Conservation (phyloP, 2,329 filamentous ascomycete genomes). For the Podosphaera leucotricha region DNA sequence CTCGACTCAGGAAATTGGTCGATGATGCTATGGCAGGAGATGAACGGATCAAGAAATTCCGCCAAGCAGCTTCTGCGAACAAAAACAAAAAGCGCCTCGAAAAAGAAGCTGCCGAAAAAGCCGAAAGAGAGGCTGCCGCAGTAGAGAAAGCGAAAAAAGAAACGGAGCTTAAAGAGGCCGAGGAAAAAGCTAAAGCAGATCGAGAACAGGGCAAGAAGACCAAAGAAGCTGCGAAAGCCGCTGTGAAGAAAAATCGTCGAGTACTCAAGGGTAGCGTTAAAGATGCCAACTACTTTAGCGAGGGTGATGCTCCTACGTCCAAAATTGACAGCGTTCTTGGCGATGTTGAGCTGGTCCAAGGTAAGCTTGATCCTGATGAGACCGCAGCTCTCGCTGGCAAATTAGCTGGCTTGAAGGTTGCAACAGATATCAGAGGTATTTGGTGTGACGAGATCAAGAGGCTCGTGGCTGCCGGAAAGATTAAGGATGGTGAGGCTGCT, state of each 20-base stretch:
- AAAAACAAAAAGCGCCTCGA: constrained; percentile 93
- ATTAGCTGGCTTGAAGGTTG: constrained; percentile 56
- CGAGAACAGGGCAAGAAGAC: constrained; percentile 79
- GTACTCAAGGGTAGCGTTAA: constrained; percentile 83
- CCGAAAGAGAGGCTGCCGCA: constrained; percentile 61
- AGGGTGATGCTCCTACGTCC: constrained; percentile 44
- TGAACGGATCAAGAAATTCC: constrained; percentile 95
- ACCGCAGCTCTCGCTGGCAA: constrained; percentile 62
- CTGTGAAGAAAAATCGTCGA: constrained; percentile 99
- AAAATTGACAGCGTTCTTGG: constrained; percentile 64
- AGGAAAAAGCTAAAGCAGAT: constrained; percentile 64
- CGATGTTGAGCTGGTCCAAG: constrained; percentile 70
- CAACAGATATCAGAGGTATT: constrained; percentile 62
- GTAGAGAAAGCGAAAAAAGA: constrained; percentile 69
- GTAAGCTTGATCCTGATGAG: constrained; percentile 78
- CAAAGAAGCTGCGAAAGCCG: constrained; percentile 96
- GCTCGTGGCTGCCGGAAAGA: constrained; percentile 59
- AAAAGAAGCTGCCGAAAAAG: constrained; percentile 77
- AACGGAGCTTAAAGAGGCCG: constrained; percentile 56
- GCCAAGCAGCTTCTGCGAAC: constrained; percentile 67
- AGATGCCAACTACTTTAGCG: constrained; percentile 88
- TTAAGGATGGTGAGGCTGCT: constrained; percentile 67
- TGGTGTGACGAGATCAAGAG: constrained; percentile 60
- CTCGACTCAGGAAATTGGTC: constrained; percentile 69
- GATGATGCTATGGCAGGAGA: constrained; percentile 68